A percentile compares a stretch with the other conserved stretches of the same genome.
phyloP scores from a whole-genome alignment of 257 asterid species.

The Nicotiana otophora region DNA sequence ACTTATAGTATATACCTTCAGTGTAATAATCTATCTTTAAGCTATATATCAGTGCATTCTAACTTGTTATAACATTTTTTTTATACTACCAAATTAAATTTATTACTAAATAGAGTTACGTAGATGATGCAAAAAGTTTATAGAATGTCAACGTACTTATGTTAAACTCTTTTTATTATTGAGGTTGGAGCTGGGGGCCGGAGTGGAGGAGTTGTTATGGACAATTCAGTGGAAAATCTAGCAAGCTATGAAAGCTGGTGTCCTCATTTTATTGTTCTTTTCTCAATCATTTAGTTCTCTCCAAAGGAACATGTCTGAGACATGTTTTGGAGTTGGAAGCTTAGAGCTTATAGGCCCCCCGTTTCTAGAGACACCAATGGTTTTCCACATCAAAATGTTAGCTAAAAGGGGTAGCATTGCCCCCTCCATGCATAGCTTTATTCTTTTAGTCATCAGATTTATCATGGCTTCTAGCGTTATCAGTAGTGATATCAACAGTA shows the following conservation, averaged over 20 bases:
- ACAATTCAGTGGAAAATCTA: conserved; percentile 5
- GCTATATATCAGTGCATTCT: no score
- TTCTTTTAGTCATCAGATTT: neutral
- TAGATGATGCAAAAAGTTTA: no score
- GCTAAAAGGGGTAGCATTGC: conserved; percentile 33
- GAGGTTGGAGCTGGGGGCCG: neutral
- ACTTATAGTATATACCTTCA: no score
- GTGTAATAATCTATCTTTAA: no score
- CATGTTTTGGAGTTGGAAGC: conserved; percentile 43
- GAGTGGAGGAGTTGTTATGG: neutral
- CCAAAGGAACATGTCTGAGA: conserved; percentile 56
- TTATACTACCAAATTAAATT: no score
- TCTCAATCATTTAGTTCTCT: neutral
- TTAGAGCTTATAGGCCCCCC: conserved; percentile 7
- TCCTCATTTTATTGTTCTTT: conserved; percentile 8
- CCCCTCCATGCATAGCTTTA: conserved; percentile 17
- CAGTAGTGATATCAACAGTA: no score
- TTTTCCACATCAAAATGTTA: conserved; percentile 29
- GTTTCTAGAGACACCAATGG: conserved; percentile 19
- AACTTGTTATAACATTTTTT: no score
- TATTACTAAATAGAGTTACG: no score
- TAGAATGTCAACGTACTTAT: no score
- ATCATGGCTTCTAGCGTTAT: neutral
- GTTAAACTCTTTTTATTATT: no score
- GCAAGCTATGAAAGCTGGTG: conserved; percentile 14